A percentile compares a stretch with the other conserved stretches of the same genome.
phyloP scores from a whole-genome alignment of 495 filamentous ascomycete species.

The Rhizodiscina lignyota region DNA sequence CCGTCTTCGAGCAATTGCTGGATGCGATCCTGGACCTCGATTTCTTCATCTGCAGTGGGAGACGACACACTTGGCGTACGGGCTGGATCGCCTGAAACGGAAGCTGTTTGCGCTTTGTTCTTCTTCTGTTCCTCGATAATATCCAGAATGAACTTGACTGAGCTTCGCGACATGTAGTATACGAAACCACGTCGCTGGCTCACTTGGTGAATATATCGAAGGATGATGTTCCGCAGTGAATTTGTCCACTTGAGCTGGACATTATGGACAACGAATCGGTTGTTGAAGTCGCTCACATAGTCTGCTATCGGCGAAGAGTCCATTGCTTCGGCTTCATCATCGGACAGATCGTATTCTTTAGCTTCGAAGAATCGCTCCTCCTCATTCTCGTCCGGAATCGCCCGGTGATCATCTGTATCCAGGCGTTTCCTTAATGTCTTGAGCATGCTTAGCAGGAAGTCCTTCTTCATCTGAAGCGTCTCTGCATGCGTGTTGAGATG shows the following conservation, averaged over 20 bases:
- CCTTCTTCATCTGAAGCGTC: conserved; percentile 53
- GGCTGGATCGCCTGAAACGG: conserved; percentile 18
- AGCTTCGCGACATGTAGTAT: conserved; percentile 90
- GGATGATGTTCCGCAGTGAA: conserved; percentile 81
- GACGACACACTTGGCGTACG: not conserved
- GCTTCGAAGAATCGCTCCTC: conserved; percentile 29
- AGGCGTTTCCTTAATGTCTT: conserved; percentile 44
- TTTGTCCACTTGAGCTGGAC: conserved; percentile 98
- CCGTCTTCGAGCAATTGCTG: conserved; percentile 73
- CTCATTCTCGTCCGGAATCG: conserved; percentile 30
- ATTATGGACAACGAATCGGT: conserved; percentile 95
- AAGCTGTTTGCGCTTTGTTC: conserved; percentile 25
- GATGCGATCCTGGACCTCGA: conserved; percentile 69
- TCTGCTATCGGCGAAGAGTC: conserved; percentile 40
- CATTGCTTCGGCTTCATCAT: conserved; percentile 23
- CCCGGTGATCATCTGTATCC: conserved; percentile 25
- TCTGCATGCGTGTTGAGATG: conserved; percentile 50
- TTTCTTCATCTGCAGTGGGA: conserved; percentile 28
- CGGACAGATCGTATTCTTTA: conserved; percentile 25
- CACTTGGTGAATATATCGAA: conserved; percentile 94
- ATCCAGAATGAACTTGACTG: conserved; percentile 94
- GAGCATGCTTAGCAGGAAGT: conserved; percentile 63
- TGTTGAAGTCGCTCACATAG: conserved; percentile 85
- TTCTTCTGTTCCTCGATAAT: conserved; percentile 87
- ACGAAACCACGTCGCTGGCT: conserved; percentile 91